A percentile compares a stretch with the other conserved stretches of the same genome.
Conservation (phyloP, 2,329 filamentous ascomycete species). For the Xylaria sp. region DNA sequence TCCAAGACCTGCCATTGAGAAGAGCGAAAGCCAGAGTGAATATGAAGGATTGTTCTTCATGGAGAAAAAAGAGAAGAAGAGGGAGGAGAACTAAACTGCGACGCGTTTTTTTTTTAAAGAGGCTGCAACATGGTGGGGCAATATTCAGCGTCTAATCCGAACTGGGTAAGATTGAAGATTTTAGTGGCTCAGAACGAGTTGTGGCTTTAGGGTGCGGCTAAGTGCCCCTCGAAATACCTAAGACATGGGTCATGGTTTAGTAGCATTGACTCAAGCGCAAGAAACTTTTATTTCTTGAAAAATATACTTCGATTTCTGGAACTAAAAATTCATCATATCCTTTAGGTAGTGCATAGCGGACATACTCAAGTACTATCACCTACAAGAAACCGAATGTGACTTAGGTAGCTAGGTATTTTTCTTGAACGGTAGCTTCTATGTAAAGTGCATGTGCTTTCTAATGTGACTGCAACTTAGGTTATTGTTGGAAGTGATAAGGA, state of each 20-base stretch:
- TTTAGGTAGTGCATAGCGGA: not conserved
- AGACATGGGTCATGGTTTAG: not conserved
- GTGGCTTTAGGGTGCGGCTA: not conserved
- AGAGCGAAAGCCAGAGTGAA: conserved; percentile 72
- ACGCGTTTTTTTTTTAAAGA: conserved; percentile 12
- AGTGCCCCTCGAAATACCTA: not conserved
- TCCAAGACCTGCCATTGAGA: conserved; percentile 68
- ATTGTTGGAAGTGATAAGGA: not conserved
- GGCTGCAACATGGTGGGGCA: conserved; percentile 3
- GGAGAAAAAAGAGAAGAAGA: conserved; percentile 49
- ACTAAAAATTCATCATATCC: not conserved
- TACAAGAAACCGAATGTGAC: not conserved
- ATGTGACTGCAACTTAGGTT: not conserved
- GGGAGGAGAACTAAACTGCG: conserved; percentile 15
- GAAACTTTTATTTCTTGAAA: not conserved
- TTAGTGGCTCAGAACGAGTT: not conserved
- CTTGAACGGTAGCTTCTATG: not conserved
- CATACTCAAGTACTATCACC: not conserved
- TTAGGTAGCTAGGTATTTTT: not conserved
- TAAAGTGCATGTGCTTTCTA: not conserved
- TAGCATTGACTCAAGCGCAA: not conserved
- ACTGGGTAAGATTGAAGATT: not conserved
- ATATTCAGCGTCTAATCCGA: not conserved
- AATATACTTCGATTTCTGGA: not conserved
- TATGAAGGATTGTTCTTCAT: conserved; percentile 64